These are phyloP conservation scores for Plasmodium billcollinsi DNA, from an alignment of 169 alveolate genomes.

Conservation along the genomic window DNA sequence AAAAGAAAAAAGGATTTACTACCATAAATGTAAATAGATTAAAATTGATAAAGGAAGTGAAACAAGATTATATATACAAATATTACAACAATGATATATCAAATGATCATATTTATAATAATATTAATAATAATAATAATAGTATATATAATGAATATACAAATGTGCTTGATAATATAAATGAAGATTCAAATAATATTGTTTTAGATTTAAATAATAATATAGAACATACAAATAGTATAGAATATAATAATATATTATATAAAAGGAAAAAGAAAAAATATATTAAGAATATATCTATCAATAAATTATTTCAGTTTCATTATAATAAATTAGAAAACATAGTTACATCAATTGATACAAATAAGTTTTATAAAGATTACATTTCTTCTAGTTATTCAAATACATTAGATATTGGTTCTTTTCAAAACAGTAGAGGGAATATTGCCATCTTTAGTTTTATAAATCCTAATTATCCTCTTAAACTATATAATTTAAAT, in stretches of 20 bases:
- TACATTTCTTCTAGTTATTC: slow-evolving; percentile 74
- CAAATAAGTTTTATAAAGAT: slow-evolving; percentile 70
- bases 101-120: no score
- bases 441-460: slow-evolving; percentile 71
- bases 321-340: slow-evolving; percentile 70
- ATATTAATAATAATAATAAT: no score
- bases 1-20: slow-evolving; percentile 47
- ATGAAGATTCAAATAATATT: background rate
- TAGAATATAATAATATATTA: background rate
- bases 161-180: no score
- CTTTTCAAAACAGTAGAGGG: slow-evolving; percentile 69
- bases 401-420: slow-evolving; percentile 64
- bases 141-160: no score
- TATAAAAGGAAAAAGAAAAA: slow-evolving; percentile 32
- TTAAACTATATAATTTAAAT: slow-evolving; percentile 53
- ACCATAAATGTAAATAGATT: slow-evolving; percentile 48
- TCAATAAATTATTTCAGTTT: slow-evolving; percentile 55
- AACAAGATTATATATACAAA: slow-evolving; percentile 18
- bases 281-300: slow-evolving; percentile 62
- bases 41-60: slow-evolving; percentile 29
- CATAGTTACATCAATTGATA: slow-evolving; percentile 68
- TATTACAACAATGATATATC: background rate
- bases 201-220: slow-evolving; percentile 3
- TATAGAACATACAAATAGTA: background rate
- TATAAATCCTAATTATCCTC: slow-evolving; percentile 62